Evolutionary conservation across 331 rosid genomes (phyloP).

Genomic region (Cydonia oblonga): DNA sequence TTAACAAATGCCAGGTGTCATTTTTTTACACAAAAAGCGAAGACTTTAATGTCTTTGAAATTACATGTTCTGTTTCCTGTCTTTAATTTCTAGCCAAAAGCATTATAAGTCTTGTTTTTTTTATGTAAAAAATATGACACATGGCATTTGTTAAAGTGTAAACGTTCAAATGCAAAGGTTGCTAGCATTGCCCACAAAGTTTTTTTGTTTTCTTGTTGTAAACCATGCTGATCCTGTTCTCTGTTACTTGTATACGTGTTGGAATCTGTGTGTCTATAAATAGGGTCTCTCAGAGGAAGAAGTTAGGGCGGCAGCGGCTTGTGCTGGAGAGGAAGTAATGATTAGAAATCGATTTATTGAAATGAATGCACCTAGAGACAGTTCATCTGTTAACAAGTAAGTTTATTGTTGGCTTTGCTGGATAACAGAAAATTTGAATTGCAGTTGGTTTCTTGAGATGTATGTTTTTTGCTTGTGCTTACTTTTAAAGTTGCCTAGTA

Average conservation of each 20-base stretch:
- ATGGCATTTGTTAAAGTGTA: no score
- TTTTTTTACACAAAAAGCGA: no score
- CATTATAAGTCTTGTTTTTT: no score
- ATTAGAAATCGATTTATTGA: conserved; percentile 86
- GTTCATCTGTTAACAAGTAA: conserved; percentile 89
- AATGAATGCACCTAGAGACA: conserved; percentile 93
- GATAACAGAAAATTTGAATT: conserved; percentile 4
- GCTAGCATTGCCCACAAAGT: background rate
- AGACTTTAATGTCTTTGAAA: background rate
- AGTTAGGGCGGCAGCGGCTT: conserved; percentile 90
- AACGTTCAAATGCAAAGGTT: no score
- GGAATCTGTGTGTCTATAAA: conserved; percentile 20
- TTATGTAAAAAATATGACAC: no score
- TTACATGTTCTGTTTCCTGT: background rate
- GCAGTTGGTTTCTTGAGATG: conserved; percentile 1
- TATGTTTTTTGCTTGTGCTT: background rate
- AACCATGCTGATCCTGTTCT: background rate
- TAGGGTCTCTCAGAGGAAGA: conserved; percentile 99
- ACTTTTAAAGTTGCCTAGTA: background rate
- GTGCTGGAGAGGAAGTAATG: conserved; percentile 99
- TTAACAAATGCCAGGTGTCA: background rate
- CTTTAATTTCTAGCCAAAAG: background rate
- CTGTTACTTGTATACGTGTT: background rate
- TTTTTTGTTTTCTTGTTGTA: background rate
- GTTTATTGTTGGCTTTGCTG: conserved; percentile 17